These are phyloP conservation scores for Sarocladiaceae sp. DNA, from an alignment of 2,329 filamentous ascomycete species.

Conservation along the genomic window DNA sequence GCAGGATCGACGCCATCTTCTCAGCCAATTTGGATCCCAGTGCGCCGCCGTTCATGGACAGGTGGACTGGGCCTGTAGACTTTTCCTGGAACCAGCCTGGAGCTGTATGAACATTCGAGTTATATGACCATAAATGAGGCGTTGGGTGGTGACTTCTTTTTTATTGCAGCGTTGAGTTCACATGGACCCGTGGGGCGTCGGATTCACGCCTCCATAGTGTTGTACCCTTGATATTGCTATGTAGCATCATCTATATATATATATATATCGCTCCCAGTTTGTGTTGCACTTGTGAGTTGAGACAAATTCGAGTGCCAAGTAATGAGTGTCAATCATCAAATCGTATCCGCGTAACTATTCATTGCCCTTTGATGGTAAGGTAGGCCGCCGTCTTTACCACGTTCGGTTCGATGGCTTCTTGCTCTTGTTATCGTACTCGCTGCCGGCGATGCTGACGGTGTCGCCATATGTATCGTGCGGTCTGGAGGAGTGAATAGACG, in stretches of 20 bases:
- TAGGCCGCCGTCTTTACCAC: slow-evolving; percentile 3
- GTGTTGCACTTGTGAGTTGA: not conserved
- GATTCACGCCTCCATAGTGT: no score
- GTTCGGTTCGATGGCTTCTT: slow-evolving; percentile 1
- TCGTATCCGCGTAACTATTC: slow-evolving; percentile 7
- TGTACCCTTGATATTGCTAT: no score
- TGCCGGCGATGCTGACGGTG: slow-evolving; percentile 18
- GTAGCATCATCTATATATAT: not conserved
- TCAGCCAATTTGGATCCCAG: slow-evolving; percentile 14
- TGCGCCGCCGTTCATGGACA: slow-evolving; percentile 12
- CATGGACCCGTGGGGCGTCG: no score
- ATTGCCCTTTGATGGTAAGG: not conserved
- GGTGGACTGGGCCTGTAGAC: slow-evolving; percentile 9
- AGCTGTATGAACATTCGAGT: no score
- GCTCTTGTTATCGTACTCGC: slow-evolving; percentile 16
- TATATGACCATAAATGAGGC: no score
- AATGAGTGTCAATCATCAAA: not conserved
- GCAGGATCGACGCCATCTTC: slow-evolving; percentile 17
- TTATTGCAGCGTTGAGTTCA: no score
- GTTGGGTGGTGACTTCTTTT: no score
- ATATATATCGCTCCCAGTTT: not conserved
- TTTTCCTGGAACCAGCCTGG: slow-evolving; percentile 2
- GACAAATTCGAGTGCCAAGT: not conserved
- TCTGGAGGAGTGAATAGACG: not conserved
- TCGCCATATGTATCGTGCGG: slow-evolving; percentile 21